A percentile compares a stretch with the other conserved stretches of the same genome.
phyloP scores from a whole-genome alignment of 495 filamentous ascomycete species.

The Xylaria sp. region DNA sequence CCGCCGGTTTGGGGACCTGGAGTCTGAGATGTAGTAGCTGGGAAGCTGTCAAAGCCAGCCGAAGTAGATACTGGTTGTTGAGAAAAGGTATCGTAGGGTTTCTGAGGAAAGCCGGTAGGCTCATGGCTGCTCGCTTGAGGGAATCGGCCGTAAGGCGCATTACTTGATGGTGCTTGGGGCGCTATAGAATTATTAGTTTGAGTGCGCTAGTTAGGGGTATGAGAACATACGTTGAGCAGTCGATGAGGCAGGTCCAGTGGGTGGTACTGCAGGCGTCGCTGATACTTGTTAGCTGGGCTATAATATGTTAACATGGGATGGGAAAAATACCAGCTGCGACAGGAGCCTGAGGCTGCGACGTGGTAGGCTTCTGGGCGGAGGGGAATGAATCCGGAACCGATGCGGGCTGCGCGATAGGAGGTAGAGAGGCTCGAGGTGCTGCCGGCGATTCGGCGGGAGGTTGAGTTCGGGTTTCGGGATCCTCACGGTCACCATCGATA shows the following conservation, averaged over 20 bases:
- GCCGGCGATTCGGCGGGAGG: constrained; percentile 94
- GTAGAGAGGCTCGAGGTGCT: constrained; percentile 86
- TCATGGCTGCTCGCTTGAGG: constrained; percentile 64
- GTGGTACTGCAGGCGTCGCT: constrained; percentile 44
- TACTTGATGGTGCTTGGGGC: constrained; percentile 46
- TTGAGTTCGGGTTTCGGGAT: constrained; percentile 92
- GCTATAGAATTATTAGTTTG: constrained; percentile 35
- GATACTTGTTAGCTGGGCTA: constrained; percentile 37
- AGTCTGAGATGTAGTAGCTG: constrained; percentile 68
- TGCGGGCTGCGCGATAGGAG: constrained; percentile 68
- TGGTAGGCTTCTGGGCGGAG: constrained; percentile 70
- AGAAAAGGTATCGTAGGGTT: constrained; percentile 83
- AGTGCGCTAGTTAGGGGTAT: constrained; percentile 38
- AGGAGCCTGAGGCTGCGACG: constrained; percentile 61
- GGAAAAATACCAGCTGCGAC: constrained; percentile 48
- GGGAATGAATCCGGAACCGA: constrained; percentile 64
- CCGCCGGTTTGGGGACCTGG: constrained; percentile 62
- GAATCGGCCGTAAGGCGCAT: constrained; percentile 77
- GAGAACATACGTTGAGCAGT: constrained; percentile 42
- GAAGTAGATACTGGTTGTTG: constrained; percentile 66
- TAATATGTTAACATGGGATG: constrained; percentile 18
- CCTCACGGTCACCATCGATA: constrained; percentile 92
- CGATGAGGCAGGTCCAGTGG: constrained; percentile 41
- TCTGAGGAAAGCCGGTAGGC: constrained; percentile 68
- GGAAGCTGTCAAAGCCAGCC: constrained; percentile 56